Conservation (phyloP, 176 grass and related monocot genomes). For the Aegilops umbellulata region DNA sequence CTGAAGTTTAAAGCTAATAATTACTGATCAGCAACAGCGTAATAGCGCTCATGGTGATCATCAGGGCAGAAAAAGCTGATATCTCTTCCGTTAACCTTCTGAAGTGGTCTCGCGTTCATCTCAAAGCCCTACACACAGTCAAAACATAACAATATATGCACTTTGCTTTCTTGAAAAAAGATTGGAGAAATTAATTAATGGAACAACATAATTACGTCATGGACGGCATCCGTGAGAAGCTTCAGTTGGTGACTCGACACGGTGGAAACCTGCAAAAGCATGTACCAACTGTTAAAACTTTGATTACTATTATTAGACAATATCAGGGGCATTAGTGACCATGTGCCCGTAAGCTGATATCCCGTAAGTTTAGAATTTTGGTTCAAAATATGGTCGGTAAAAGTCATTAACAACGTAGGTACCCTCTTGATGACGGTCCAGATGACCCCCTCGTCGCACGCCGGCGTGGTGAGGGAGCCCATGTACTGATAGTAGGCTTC, state of each 20-base stretch:
- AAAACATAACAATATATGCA: background rate
- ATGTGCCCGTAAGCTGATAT: no score
- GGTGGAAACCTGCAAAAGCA: constrained; percentile 34
- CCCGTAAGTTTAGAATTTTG: no score
- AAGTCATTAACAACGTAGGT: background rate
- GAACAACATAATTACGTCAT: constrained; percentile 53
- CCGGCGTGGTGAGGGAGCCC: constrained; percentile 73
- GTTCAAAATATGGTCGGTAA: background rate
- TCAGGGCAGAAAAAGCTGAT: constrained; percentile 38
- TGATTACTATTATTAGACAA: no score
- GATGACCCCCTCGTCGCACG: constrained; percentile 71
- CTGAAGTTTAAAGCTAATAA: no score
- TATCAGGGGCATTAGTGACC: no score
- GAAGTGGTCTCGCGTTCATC: constrained; percentile 64
- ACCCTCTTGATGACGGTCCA: constrained; percentile 60
- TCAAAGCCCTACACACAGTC: constrained; percentile 27
- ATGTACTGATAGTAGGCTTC: constrained; percentile 43
- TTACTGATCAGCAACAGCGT: background rate
- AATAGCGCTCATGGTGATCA: constrained; percentile 3
- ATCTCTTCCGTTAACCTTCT: constrained; percentile 38
- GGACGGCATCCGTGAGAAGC: constrained; percentile 58
- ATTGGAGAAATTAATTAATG: background rate
- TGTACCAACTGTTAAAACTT: no score
- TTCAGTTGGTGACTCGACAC: constrained; percentile 56
- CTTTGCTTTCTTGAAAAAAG: background rate